Evolutionary conservation across 352 stramenopile species (phyloP), one percentile per base, ranked within the genome.

Genomic region (Globisporangium irregulare): DNA sequence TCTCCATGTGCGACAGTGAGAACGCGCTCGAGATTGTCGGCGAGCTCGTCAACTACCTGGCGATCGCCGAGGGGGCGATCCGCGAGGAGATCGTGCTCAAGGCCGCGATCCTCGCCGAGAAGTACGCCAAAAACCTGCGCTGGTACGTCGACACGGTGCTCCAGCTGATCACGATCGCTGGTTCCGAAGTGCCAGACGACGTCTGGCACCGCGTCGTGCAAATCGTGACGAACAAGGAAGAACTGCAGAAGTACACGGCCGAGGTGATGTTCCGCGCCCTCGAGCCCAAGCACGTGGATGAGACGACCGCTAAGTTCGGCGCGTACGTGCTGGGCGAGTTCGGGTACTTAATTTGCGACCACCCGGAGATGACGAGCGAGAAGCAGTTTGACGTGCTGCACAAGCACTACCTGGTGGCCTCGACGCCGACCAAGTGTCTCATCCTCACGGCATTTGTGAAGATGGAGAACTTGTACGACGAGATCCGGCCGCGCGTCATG

Each of bases 151-250:
- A 99, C 84, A 99, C 96, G 15, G 97, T 99, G 71, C 82, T 99
- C 3, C 96, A 99, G 73, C 86, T 99, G 22, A 97, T 99, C 71
- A 97, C 92, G 24, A 96, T 98, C 58, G 97, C 96, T 25, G 86
- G 84, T n/a, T 88, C 87, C 61, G 82, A 98, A 73, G 93, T 98
- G 8, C 95, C 92, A 58, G 94, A 98, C 78, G 89, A 97, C 59
- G 98, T 99, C 43, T 99, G 97, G 97, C 95, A 99, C 76, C 93
- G 97, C 57, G 95, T 99, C n/a, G 97, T 99, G 38, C 96, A 99
- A 78, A 99, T 99, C 76, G 93, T 99, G 32, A 99, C 97, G 22
- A 99, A 99, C 85, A 96, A 99, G 68, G 94, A 97, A 50, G 92
- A 98, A 68, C 70, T 99, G 53, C 95, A 99, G 70, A 81, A 87